These are phyloP conservation scores for Venturia carpophila DNA, from an alignment of 2,329 filamentous ascomycete genomes.

Conservation along the genomic window DNA sequence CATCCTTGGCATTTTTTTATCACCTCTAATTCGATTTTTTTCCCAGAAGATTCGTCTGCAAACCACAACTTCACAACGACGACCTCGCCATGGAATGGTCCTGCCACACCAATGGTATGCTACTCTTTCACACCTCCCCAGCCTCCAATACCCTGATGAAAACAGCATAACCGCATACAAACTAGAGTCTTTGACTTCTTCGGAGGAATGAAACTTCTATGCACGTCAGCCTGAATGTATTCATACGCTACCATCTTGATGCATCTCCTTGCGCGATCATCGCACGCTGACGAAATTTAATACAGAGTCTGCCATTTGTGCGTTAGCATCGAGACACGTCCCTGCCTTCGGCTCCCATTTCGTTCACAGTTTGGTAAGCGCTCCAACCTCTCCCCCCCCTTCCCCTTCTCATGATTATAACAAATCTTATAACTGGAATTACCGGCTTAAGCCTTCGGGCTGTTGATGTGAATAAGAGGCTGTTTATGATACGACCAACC, in stretches of 20 bases:
- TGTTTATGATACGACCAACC: constrained; percentile 33
- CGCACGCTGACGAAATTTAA: neutral
- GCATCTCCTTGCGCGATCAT: neutral
- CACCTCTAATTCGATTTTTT: too few species aligned
- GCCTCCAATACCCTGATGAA: constrained; percentile 30
- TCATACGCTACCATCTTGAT: neutral
- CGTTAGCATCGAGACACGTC: neutral
- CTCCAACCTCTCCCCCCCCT: neutral
- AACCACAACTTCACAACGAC: neutral
- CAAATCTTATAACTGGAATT: constrained; percentile 29
- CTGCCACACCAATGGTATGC: neutral
- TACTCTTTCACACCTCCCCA: neutral
- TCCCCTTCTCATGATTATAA: constrained; percentile 14
- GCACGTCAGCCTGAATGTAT: constrained; percentile 37
- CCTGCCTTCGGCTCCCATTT: neutral
- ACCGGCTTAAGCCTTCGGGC: constrained; percentile 35
- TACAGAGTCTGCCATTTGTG: neutral
- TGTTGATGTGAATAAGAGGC: constrained; percentile 34
- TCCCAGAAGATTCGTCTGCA: neutral
- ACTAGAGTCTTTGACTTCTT: constrained; percentile 40
- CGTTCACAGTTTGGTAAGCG: neutral
- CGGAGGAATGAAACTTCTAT: constrained; percentile 37
- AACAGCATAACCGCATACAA: constrained; percentile 34
- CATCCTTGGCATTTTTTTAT: too few species aligned
- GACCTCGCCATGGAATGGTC: neutral